These are phyloP conservation scores for Moniliella sp. DNA, from an alignment of 1,284 basidiomycete genomes.

Conservation along the genomic window DNA sequence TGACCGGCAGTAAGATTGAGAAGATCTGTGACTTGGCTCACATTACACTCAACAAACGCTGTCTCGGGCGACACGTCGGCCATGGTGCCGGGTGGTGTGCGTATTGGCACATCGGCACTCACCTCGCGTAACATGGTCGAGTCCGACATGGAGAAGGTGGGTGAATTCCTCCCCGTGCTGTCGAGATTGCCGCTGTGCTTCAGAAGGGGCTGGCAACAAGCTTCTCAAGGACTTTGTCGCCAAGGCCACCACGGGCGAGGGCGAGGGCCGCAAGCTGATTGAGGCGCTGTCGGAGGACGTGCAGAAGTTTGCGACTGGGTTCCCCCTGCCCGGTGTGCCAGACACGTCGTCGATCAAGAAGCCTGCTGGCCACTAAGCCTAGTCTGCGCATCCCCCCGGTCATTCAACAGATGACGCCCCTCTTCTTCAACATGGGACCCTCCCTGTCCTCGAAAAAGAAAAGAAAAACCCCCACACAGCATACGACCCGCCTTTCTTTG, in stretches of 20 bases:
- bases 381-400: too few species aligned
- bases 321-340: slow-evolving; percentile 71
- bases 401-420: too few species aligned
- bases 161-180: slow-evolving; percentile 44
- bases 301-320: slow-evolving; percentile 54
- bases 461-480: too few species aligned
- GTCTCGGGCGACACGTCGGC: slow-evolving; percentile 84
- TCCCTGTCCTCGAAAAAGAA: too few species aligned
- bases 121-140: slow-evolving; percentile 83
- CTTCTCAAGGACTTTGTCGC: slow-evolving; percentile 85
- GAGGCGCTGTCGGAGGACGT: slow-evolving; percentile 54
- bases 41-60: slow-evolving; percentile 58
- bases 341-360: slow-evolving; percentile 39
- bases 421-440: too few species aligned
- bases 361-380: slow-evolving; percentile 5
- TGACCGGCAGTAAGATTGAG: slow-evolving; percentile 93
- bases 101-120: slow-evolving; percentile 77
- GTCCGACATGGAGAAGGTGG: slow-evolving; percentile 62
- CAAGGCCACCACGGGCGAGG: slow-evolving; percentile 49
- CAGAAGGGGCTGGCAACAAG: slow-evolving; percentile 85
- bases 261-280: slow-evolving; percentile 50
- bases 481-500: too few species aligned
- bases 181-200: slow-evolving; percentile 25
- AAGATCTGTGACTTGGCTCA: slow-evolving; percentile 91
- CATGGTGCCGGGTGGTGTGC: slow-evolving; percentile 86